Conservation (phyloP, 805 yeast genomes). For the Lipomyces kockii region DNA sequence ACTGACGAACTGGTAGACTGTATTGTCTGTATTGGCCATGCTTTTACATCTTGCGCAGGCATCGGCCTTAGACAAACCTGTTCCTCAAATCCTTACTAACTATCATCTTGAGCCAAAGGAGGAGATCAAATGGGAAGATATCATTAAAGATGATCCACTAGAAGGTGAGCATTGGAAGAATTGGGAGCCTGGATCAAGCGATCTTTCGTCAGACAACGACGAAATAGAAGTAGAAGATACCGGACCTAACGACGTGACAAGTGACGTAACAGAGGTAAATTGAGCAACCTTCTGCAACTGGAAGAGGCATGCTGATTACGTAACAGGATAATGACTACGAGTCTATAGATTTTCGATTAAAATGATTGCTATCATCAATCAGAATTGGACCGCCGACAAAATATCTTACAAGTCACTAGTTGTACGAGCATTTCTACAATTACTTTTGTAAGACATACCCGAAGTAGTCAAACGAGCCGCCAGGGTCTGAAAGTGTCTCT, state of each 20-base stretch:
- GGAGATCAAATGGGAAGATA: conserved; percentile 39
- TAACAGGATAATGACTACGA: conserved; percentile 26
- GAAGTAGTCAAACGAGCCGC: conserved; percentile 37
- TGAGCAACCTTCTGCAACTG: not conserved
- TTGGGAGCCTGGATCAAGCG: conserved; percentile 13
- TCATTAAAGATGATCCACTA: conserved; percentile 41
- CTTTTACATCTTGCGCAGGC: conserved; percentile 35
- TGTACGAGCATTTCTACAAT: not conserved
- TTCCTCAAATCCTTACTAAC: conserved; percentile 16
- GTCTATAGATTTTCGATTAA: conserved; percentile 27
- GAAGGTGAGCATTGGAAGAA: conserved; percentile 43
- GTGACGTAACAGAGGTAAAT: not conserved
- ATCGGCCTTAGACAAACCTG: conserved; percentile 17
- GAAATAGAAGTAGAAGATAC: not conserved
- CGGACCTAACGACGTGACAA: not conserved
- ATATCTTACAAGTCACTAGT: not conserved
- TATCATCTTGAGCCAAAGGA: conserved; percentile 6
- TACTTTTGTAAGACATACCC: conserved; percentile 32
- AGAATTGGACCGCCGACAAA: not conserved
- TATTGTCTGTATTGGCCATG: conserved; percentile 29
- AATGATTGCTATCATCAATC: not conserved
- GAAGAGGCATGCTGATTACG: not conserved
- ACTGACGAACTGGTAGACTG: conserved; percentile 6
- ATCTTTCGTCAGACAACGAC: conserved; percentile 16
- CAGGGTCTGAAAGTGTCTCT: conserved; percentile 30